Base-by-base conservation (phyloP, 805 yeast genomes). In the Cephaloascus albidus region DNA sequence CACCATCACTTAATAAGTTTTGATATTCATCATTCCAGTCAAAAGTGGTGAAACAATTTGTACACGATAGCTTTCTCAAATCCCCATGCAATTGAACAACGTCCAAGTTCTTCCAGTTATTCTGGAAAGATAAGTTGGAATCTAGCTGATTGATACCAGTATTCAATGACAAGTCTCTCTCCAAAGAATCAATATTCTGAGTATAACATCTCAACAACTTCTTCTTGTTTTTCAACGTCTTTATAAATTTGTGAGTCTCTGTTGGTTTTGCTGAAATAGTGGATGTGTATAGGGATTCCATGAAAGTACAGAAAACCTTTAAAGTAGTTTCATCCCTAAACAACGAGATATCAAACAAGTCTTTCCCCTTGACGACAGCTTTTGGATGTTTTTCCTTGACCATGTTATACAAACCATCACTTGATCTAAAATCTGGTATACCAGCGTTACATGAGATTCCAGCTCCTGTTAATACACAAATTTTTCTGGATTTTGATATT, bases 401-500 rank as follows among this genome's bases (percentile, higher is more conserved):
- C 60, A 78, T 55, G 43, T 82, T 78, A 61, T 90, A 89, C 8
- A 89, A 69, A 2, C 97, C 97, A 47, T 82, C 76, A 8, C 79
- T 65, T 3, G 95, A 84, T 40, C 97, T 70, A 56, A 89, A 89
- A 55, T 90, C 97, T 2, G 98, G 98, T 36, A 90, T 93, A 0
- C 98, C 97, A 1, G 97, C 97, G 54, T 85, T 86, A 55, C 96
- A 87, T 14, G 96, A 86, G 42, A 90, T 87, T 1, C 98, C 98
- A 2, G 98, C 98, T 5, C 98, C 97, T 0, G 96, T 88, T 40
- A 89, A 65, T 3, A 85, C 70, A 17, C 83, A 68, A n/a, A 80
- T 63, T 49, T 72, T 77, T 39, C 71, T 65, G 36, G 78, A 57
- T 47, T 72, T 72, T 44, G 57, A 58, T 2, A 78, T 61, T 31